Evolutionary conservation across 345 rosid species (phyloP).

Genomic region (Euphorbia tirucalli): DNA sequence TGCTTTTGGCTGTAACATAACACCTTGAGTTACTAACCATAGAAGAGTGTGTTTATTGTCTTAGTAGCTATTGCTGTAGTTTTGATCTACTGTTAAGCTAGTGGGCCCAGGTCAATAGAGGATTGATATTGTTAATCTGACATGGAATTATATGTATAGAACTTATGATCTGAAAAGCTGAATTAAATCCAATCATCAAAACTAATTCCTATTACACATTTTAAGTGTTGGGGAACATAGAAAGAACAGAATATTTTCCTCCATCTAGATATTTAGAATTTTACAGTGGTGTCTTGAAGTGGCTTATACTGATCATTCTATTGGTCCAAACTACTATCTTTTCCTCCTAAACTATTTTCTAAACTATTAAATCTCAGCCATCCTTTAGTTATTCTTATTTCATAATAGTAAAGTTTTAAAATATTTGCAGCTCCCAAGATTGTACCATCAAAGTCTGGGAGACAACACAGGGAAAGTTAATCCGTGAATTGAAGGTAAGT

Average conservation of each 20-base stretch:
- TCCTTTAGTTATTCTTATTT: background rate
- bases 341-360: background rate
- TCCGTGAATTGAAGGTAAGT: constrained; percentile 89
- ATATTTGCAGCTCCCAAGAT: constrained; percentile 75
- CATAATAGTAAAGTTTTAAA: constrained; percentile 14
- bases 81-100: background rate
- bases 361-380: background rate
- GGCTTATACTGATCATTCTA: background rate
- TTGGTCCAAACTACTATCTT: background rate
- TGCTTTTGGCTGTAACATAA: background rate
- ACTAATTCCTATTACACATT: background rate
- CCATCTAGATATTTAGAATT: background rate
- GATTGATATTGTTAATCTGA: background rate
- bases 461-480: constrained; percentile 89
- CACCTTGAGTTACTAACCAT: background rate
- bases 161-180: background rate
- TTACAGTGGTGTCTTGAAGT: background rate
- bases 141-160: background rate
- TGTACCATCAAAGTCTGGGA: constrained; percentile 98
- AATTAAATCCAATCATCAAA: background rate
- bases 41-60: background rate
- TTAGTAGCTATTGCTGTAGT: background rate
- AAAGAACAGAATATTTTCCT: background rate
- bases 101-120: background rate
- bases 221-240: background rate